A percentile compares a stretch with the other conserved stretches of the same genome.
These are phyloP conservation scores for Ophiorrhiza pumila DNA, from an alignment of 257 asterid species.

Conservation along the genomic window DNA sequence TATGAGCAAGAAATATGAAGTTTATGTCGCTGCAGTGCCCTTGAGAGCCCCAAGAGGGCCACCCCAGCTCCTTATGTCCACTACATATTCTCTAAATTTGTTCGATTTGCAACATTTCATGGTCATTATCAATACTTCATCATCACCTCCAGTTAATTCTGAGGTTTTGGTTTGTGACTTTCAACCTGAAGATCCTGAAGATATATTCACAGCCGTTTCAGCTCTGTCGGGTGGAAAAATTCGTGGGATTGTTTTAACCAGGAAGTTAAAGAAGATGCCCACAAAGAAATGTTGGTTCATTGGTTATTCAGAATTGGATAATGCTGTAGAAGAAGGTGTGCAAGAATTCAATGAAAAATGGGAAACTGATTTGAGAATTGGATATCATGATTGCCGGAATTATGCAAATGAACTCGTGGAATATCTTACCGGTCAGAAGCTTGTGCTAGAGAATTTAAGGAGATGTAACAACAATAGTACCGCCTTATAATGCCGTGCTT, in stretches of 20 bases:
- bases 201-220: constrained; percentile 47
- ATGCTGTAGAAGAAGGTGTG: constrained; percentile 32
- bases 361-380: constrained; percentile 58
- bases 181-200: constrained; percentile 81
- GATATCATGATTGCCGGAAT: constrained; percentile 67
- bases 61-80: constrained; percentile 50
- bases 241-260: constrained; percentile 49
- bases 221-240: constrained; percentile 60
- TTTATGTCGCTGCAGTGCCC: constrained; percentile 65
- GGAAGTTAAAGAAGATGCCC: constrained; percentile 55
- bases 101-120: constrained; percentile 68
- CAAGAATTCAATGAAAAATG: constrained; percentile 46
- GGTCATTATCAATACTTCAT: constrained; percentile 56
- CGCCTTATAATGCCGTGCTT: too few relatives aligned
- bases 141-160: constrained; percentile 1
- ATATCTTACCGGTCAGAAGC: constrained; percentile 51
- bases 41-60: constrained; percentile 61
- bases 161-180: constrained; percentile 61
- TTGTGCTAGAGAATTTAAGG: constrained; percentile 34
- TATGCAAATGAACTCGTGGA: constrained; percentile 60
- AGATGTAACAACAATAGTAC: background rate
- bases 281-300: constrained; percentile 69
- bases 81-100: constrained; percentile 55
- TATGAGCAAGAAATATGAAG: constrained; percentile 40
- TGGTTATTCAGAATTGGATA: constrained; percentile 47